Base-by-base conservation (phyloP, 257 asterid genomes). In the Pogostemon cablin region DNA sequence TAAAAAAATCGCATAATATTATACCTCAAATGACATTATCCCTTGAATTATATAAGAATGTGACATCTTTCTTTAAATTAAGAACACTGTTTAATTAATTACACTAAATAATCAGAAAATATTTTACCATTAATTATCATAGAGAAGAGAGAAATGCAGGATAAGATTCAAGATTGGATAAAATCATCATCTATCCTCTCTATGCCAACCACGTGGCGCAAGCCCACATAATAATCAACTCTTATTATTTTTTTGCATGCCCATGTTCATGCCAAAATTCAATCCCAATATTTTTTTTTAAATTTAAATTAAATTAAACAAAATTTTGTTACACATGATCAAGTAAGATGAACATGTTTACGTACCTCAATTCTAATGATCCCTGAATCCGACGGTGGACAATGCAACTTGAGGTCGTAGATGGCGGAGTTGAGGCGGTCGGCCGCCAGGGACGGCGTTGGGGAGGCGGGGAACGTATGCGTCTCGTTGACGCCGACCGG, bases 301-400 rank as follows among this genome's bases (percentile, higher is more conserved):
- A 37, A 1, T 1, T 7, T 3, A 65, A 41, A 1, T 41, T 10
- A 57, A 53, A 43, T 4, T 11, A 39, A 11, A 0, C 11, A n/a
- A 46, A 35, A 59, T 35, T 34, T 6, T 8, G 35, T 40, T 20
- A 54, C 0, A 10, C 12, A 5, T 4, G 7, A 4, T 53, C 46
- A 60, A 38, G 40, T 12, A 58, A 15, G 12, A 46, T 63, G 32
- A 25, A 25, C 32, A 1, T 25, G 32, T 25, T 32, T 25, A 39
- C 48, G 17, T 80, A 86, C 98, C 98, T 93, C 86, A 15, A 93
- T 81, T 48, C 97, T 90, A 54, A 93, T 90, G 41, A 93, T 77
- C 65, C 98, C 98, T 3, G 97, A 93, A 2, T 77, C 77, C 0
- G 64, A 68, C 1, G 82, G 72, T 0, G 88, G 82, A 35, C 85